Base-by-base conservation (phyloP, 495 filamentous ascomycete species). In the Penicillium robsamsonii region DNA sequence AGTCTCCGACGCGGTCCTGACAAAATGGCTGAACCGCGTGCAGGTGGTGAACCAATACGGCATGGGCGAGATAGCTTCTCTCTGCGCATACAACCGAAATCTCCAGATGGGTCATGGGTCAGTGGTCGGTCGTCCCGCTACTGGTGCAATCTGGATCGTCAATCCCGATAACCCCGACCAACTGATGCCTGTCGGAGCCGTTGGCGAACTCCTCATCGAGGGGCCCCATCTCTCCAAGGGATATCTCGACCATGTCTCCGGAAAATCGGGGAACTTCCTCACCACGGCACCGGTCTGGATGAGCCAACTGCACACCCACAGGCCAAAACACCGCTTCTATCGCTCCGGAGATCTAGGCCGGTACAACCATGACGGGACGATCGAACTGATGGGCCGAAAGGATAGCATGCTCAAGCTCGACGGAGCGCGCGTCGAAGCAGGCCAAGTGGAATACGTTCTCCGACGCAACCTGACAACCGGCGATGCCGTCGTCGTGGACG, bases 361-460 rank as follows among this genome's bases (percentile, higher is more conserved):
- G 1, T 78, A 90, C 18, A 75, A 87, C 10, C 78, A 88, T 50
- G 85, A 92, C 60, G 83, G 79, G 4, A 84, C 81, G 12, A 85
- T 94, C 47, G 83, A 88, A 46, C 89, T 91, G 49, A 67, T 89
- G 9, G 90, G 90, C 2, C 81, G 90, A 11, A 84, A 82, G 2
- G 90, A 95, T 63, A 86, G 89, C 53, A 87, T 93, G 68, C 80
- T 92, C 24, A 95, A 95, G 65, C 77, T 95, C 0, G 79, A 89
- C 11, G 90, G 90, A 0, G 87, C 90, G 56, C 77, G 90, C 7
- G 75, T 95, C 0, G 89, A 95, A 61, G 83, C 90, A 51, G 81
- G 81, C 2, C 89, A 95, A 68, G 90, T 95, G 57, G 70, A 72
- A 40, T 66, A 66, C 30, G 55, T 66, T 2, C 43, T 67, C 1